Percentiles rank a stretch among this genome's conserved stretches.
Evolutionary conservation across 2,329 filamentous ascomycete genomes (phyloP).

Genomic region (Calycina herbarum): DNA sequence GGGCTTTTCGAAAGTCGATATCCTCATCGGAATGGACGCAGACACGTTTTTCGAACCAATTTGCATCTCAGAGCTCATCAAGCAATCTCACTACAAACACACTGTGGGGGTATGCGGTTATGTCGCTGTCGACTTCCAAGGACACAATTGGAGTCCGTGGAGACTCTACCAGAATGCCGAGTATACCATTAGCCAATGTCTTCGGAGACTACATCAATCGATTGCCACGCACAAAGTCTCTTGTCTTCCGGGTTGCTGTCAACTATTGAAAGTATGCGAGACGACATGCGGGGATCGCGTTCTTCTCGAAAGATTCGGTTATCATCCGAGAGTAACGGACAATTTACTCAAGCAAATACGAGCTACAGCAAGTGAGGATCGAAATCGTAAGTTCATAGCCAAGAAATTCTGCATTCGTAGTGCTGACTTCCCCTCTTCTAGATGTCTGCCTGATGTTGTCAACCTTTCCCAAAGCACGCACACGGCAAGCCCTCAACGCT

Average conservation of each 20-base stretch:
- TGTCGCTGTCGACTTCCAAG: constrained; percentile 49
- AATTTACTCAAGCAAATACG: constrained; percentile 50
- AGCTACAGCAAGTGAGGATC: constrained; percentile 50
- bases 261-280: constrained; percentile 50
- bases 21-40: constrained; percentile 49
- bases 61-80: constrained; percentile 47
- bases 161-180: constrained; percentile 50
- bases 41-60: constrained; percentile 48
- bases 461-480: constrained; percentile 45
- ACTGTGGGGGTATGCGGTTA: constrained; percentile 51
- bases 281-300: constrained; percentile 49
- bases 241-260: constrained; percentile 50
- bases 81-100: constrained; percentile 44
- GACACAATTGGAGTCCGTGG: constrained; percentile 45
- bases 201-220: constrained; percentile 51
- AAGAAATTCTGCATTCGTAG: constrained; percentile 39
- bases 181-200: constrained; percentile 49
- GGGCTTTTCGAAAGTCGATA: constrained; percentile 44
- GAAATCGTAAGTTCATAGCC: constrained; percentile 38
- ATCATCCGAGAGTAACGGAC: constrained; percentile 50
- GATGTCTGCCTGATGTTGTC: constrained; percentile 44
- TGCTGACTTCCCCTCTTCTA: constrained; percentile 7
- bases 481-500: constrained; percentile 48
- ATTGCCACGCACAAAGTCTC: constrained; percentile 51
- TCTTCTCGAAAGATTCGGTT: constrained; percentile 48